phyloP scores from a whole-genome alignment of 1,284 basidiomycete genomes.

The Pholiota adiposa region DNA sequence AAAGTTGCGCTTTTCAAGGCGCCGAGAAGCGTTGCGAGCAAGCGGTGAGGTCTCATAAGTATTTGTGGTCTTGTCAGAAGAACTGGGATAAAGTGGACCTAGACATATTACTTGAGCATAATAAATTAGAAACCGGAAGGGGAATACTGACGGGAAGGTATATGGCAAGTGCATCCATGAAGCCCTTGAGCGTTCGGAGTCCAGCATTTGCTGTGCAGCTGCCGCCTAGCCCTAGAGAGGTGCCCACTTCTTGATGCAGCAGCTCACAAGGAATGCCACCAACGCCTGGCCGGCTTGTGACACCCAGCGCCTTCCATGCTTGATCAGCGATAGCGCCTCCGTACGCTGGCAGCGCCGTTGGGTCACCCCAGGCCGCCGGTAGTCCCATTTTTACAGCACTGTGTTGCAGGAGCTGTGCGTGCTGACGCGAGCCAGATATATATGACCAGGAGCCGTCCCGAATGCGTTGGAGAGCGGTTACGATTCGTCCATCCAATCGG shows the following conservation, averaged over 20 bases:
- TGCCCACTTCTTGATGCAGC: conserved; percentile 60
- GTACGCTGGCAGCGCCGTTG: conserved; percentile 56
- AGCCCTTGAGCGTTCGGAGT: conserved; percentile 57
- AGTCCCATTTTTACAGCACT: conserved; percentile 61
- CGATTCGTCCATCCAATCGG: conserved; percentile 62
- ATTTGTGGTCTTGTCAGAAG: conserved; percentile 59
- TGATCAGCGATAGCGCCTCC: conserved; percentile 55
- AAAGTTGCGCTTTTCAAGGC: conserved; percentile 70
- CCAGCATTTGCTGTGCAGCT: conserved; percentile 64
- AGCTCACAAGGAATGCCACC: conserved; percentile 78
- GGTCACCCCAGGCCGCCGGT: conserved; percentile 66
- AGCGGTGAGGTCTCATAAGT: conserved; percentile 47
- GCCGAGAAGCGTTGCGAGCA: conserved; percentile 47
- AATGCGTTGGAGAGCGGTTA: conserved; percentile 55
- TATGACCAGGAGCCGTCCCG: conserved; percentile 66
- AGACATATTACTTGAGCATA: conserved; percentile 4
- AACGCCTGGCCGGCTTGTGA: conserved; percentile 51
- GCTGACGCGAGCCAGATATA: conserved; percentile 38
- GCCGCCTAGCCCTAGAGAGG: conserved; percentile 46
- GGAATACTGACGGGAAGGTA: conserved; percentile 68
- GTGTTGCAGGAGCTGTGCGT: conserved; percentile 45
- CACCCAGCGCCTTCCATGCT: conserved; percentile 58
- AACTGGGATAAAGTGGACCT: conserved; percentile 73
- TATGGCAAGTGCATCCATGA: conserved; percentile 62
- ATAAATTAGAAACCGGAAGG: not conserved